phyloP scores from a whole-genome alignment of 2,329 filamentous ascomycete species.

The Diaporthe longicolla region DNA sequence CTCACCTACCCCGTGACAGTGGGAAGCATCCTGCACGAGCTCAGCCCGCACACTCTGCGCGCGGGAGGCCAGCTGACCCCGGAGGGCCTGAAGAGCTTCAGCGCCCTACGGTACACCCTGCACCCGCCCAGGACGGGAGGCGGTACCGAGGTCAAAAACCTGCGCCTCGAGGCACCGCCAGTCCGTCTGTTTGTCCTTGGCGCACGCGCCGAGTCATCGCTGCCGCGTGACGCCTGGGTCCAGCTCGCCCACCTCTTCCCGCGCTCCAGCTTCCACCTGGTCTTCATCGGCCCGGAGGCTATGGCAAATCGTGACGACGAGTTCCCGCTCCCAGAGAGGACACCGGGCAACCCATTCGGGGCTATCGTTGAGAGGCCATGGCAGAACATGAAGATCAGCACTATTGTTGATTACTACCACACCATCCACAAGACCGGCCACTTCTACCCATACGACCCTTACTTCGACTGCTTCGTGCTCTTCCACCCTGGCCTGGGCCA shows the following conservation, averaged over 20 bases:
- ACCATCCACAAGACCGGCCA: constrained; percentile 91
- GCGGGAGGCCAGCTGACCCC: constrained; percentile 81
- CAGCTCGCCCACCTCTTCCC: constrained; percentile 96
- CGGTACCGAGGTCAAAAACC: constrained; percentile 80
- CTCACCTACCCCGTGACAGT: constrained; percentile 95
- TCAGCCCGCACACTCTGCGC: constrained; percentile 91
- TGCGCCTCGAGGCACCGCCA: constrained; percentile 87
- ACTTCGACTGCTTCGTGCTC: constrained; percentile 97
- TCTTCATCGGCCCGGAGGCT: constrained; percentile 96
- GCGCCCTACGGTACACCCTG: constrained; percentile 91
- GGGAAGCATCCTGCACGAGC: constrained; percentile 90
- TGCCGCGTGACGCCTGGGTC: constrained; percentile 93
- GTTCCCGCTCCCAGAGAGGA: constrained; percentile 90
- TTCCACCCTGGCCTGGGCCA: constrained; percentile 98
- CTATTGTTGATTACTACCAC: constrained; percentile 98
- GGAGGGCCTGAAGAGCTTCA: constrained; percentile 94
- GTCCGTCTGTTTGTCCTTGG: constrained; percentile 94
- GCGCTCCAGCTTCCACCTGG: constrained; percentile 87
- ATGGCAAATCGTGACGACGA: constrained; percentile 96
- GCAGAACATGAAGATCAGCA: constrained; percentile 94
- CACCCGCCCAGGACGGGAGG: constrained; percentile 88
- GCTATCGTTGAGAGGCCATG: constrained; percentile 92
- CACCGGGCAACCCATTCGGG: constrained; percentile 89
- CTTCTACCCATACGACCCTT: constrained; percentile 96
- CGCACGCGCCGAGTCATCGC: constrained; percentile 95